phyloP scores from a whole-genome alignment of 2,329 filamentous ascomycete species.

The Aspergillus sp. region DNA sequence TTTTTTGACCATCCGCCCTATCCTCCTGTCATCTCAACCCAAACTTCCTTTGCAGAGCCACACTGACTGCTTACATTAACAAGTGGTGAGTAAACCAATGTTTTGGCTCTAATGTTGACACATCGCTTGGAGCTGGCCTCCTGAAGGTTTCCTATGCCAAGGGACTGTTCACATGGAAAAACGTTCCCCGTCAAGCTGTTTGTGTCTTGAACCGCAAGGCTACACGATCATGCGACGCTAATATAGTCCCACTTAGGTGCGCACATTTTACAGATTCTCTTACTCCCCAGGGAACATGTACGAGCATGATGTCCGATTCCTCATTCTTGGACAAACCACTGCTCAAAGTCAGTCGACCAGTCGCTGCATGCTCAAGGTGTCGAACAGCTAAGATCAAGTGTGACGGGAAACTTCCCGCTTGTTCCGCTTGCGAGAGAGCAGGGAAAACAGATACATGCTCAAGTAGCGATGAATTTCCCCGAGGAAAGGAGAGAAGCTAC shows the following conservation, averaged over 20 bases:
- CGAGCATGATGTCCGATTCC: constrained; percentile 36
- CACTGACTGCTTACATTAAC: background rate
- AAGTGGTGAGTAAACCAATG: constrained; percentile 1
- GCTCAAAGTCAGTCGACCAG: constrained; percentile 71
- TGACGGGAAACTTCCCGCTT: constrained; percentile 93
- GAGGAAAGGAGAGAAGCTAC: constrained; percentile 95
- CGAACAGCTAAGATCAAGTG: constrained; percentile 96
- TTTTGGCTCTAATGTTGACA: background rate
- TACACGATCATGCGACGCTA: background rate
- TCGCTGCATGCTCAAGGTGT: constrained; percentile 80
- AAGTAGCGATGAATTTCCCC: constrained; percentile 92
- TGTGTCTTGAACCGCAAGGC: background rate
- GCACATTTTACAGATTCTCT: background rate
- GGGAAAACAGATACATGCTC: constrained; percentile 87
- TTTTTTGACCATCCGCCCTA: constrained; percentile 4
- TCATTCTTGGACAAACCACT: constrained; percentile 46
- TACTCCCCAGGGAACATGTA: constrained; percentile 28
- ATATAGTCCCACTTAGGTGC: background rate
- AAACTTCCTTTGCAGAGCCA: background rate
- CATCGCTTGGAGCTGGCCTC: background rate
- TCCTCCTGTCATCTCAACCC: background rate
- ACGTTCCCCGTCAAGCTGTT: background rate
- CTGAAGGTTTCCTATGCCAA: background rate
- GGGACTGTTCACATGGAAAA: background rate
- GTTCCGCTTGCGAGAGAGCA: constrained; percentile 91